Conservation (phyloP, 768 basidiomycete genomes). For the Suillus sp. region DNA sequence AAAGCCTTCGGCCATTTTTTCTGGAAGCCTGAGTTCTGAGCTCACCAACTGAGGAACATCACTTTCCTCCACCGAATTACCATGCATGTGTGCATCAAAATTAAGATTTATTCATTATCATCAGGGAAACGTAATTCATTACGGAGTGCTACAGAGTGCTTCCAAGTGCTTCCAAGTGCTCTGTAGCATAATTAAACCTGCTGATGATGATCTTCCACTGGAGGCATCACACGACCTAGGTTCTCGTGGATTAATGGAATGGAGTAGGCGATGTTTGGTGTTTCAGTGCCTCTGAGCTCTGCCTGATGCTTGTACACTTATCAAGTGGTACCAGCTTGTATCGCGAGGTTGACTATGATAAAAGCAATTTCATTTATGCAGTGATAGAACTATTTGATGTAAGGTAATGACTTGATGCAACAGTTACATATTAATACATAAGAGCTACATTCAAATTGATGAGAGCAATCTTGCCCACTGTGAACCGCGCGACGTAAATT, state of each 20-base stretch:
- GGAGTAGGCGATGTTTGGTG: neutral
- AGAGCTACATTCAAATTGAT: conserved; percentile 17
- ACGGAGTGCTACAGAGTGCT: too few species aligned
- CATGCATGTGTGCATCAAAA: neutral
- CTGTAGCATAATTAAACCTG: too few species aligned
- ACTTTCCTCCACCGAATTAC: neutral
- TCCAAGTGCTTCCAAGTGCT: too few species aligned
- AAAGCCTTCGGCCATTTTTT: neutral
- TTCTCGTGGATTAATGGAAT: neutral
- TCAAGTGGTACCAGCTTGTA: neutral
- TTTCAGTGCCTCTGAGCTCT: too few species aligned
- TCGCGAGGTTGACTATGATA: neutral
- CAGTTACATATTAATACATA: neutral
- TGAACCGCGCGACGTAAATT: neutral
- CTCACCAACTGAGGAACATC: neutral
- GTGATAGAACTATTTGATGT: neutral
- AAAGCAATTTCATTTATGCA: neutral
- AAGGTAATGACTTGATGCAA: conserved; percentile 3
- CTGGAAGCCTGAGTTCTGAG: neutral
- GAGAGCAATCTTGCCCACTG: neutral
- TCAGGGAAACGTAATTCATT: too few species aligned
- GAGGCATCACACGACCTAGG: neutral
- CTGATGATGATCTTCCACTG: too few species aligned
- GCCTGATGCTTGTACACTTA: neutral
- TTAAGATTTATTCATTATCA: too few species aligned